Evolutionary conservation across 345 rosid genomes (phyloP).

Genomic region (Melaleuca quinquenervia): DNA sequence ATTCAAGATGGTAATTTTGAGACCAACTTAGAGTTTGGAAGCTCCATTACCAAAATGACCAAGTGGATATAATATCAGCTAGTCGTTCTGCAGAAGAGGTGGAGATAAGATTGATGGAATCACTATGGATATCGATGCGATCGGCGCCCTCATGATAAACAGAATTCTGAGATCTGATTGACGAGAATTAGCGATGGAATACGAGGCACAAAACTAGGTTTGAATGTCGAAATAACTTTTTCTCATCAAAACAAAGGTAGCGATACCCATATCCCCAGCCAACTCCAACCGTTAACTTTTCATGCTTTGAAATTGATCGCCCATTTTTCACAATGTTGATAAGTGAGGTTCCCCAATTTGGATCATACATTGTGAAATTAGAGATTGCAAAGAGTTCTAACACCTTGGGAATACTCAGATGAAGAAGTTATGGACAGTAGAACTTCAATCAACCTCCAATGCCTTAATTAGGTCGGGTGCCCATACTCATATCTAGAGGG

Average conservation of each 20-base stretch:
- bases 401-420: accelerated
- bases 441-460: background rate
- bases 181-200: background rate
- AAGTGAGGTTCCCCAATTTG: background rate
- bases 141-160: background rate
- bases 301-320: background rate
- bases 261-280: too few relatives aligned
- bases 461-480: background rate
- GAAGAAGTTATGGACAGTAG: accelerated
- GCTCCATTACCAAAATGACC: background rate
- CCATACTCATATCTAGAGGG: background rate
- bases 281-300: too few relatives aligned
- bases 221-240: too few relatives aligned
- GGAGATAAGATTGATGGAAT: background rate
- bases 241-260: too few relatives aligned
- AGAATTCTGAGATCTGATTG: background rate
- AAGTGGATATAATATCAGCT: background rate
- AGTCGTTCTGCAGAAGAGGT: accelerated
- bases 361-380: background rate
- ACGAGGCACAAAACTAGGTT: background rate
- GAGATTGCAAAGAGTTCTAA: background rate
- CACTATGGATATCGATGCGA: background rate
- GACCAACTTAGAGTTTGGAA: background rate
- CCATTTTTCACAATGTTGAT: background rate
- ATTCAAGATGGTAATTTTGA: background rate